Evolutionary conservation across 192 early-diverging fungal genomes (phyloP).

Genomic region (Coemansia guatemalensis): DNA sequence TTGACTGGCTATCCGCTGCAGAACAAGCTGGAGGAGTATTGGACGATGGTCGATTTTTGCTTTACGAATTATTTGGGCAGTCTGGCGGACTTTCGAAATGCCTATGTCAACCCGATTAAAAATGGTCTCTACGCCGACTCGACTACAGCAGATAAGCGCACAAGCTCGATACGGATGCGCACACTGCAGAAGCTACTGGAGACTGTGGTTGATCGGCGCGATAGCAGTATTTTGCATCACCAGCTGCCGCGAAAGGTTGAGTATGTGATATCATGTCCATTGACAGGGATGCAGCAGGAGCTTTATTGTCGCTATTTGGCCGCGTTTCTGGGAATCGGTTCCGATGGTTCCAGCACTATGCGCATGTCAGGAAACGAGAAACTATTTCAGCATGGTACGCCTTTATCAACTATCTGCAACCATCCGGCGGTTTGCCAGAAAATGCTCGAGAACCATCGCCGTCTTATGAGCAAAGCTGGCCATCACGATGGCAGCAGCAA

Average conservation of each 20-base stretch:
- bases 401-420: constrained; percentile 59
- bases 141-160: constrained; percentile 12
- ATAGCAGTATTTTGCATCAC: constrained; percentile 49
- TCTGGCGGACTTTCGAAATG: constrained; percentile 54
- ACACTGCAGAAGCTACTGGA: constrained; percentile 64
- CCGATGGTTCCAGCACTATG: neutral
- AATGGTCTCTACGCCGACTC: constrained; percentile 60
- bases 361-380: neutral
- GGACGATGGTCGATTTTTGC: constrained; percentile 77
- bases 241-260: constrained; percentile 74
- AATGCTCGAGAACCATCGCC: neutral
- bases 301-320: constrained; percentile 57
- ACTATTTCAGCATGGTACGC: constrained; percentile 26
- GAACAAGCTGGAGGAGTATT: constrained; percentile 79
- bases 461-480: neutral
- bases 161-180: constrained; percentile 44
- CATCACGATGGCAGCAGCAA: neutral
- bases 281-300: constrained; percentile 57
- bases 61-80: constrained; percentile 63
- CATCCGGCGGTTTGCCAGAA: constrained; percentile 60
- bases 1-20: constrained; percentile 86
- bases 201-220: constrained; percentile 62
- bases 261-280: constrained; percentile 63
- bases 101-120: constrained; percentile 63
- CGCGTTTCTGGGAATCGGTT: constrained; percentile 1